Evolutionary conservation across 2,329 filamentous ascomycete genomes (phyloP), one percentile per base, ranked within the genome.

Genomic region (Colletotrichum sp.): DNA sequence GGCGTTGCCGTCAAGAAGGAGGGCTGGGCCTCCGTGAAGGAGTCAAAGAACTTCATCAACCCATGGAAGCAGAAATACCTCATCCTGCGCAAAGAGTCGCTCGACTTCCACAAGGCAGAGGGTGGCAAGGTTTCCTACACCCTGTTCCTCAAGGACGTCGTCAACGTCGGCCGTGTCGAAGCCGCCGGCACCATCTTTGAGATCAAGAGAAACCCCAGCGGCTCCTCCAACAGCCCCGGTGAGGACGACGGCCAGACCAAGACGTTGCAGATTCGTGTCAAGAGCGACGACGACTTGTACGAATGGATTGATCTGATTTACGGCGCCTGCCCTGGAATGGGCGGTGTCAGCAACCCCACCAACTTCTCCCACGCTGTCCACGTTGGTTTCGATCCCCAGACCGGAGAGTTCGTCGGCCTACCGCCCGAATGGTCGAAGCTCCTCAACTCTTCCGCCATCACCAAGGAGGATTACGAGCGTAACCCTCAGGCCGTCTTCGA

Each of bases 231-330:
- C 67, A 95, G 94, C 76, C 91, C 95, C 13, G 92, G 93, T 68
- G 94, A 95, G 61, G 93, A 95, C 78, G 96, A 98, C 78, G 93
- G 95, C 39, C 91, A 93, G 10, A 94, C 93, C 74, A 95, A 95
- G 83, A 95, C 95, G 5, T 92, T 98, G 68, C 96, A 97, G 78
- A 97, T 98, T 84, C 95, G 95, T 83, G 96, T 99, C 81, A 98
- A 98, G 86, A 94, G 93, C 72, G 97, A 99, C 82, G 96, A 98
- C 82, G 97, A 99, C 80, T 92, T 99, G 70, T 99, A 99, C 85
- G 96, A 98, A 81, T 99, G 97, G 97, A 98, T 99, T 81, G 97
- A 99, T 85, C 95, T 96, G 84, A 98, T 99, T 79, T 99, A 99
- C 84, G 96, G 96, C 80, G 94, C 96, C 78, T 99, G 96, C 84